Conservation (phyloP, 768 basidiomycete genomes). For the Lyophyllum semitale region DNA sequence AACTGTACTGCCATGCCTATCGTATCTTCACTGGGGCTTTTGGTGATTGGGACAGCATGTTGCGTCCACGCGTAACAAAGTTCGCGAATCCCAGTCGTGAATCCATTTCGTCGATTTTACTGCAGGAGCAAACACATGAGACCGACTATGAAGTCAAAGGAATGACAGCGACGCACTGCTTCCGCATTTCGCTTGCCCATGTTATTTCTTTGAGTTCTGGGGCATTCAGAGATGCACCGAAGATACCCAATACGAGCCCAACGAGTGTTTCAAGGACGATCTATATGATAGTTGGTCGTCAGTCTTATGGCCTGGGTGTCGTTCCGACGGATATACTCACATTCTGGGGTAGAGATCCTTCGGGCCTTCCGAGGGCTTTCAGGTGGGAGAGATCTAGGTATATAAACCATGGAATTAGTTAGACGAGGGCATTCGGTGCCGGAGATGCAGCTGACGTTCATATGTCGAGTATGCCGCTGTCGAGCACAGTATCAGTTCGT, state of each 20-base stretch:
- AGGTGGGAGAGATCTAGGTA: constrained; percentile 69
- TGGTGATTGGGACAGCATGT: constrained; percentile 32
- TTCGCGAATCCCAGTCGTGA: constrained; percentile 64
- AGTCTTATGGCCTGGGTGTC: background rate
- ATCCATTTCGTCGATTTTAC: constrained; percentile 78
- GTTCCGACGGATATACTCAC: constrained; percentile 35
- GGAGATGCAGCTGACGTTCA: constrained; percentile 55
- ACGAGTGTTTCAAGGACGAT: constrained; percentile 66
- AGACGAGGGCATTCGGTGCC: background rate
- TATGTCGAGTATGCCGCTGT: constrained; percentile 81
- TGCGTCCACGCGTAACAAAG: constrained; percentile 61
- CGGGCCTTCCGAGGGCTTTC: constrained; percentile 74
- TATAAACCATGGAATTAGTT: background rate
- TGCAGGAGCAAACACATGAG: constrained; percentile 28
- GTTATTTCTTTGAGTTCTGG: constrained; percentile 77
- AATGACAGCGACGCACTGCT: constrained; percentile 52
- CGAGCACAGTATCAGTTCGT: constrained; percentile 5
- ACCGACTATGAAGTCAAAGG: constrained; percentile 1
- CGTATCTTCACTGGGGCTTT: background rate
- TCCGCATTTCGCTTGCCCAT: constrained; percentile 89
- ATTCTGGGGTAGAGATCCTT: constrained; percentile 63
- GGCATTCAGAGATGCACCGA: constrained; percentile 73
- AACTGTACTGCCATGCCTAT: background rate
- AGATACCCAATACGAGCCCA: constrained; percentile 64
- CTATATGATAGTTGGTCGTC: constrained; percentile 36